Conservation (phyloP, 2,329 filamentous ascomycete genomes). For the Acarospora socialis region DNA sequence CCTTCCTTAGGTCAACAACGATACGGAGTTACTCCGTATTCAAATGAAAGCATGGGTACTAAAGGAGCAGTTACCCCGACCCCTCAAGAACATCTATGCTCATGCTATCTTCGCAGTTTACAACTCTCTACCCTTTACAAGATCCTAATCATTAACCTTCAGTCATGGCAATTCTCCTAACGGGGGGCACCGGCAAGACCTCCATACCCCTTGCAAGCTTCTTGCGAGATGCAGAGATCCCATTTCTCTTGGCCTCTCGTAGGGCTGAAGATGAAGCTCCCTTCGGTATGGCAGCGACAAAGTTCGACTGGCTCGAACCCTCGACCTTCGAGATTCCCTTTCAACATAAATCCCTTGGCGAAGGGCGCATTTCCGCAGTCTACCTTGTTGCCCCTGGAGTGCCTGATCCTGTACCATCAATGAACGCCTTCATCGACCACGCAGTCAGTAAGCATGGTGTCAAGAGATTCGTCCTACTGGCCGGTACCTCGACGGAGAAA, state of each 20-base stretch:
- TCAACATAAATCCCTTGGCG: constrained; percentile 8
- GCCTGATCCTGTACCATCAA: constrained; percentile 20
- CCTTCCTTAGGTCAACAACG: too few species aligned
- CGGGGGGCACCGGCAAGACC: constrained; percentile 34
- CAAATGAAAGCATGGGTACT: too few species aligned
- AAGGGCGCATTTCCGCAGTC: constrained; percentile 21
- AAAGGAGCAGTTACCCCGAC: too few species aligned
- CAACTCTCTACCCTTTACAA: too few species aligned
- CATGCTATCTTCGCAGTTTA: too few species aligned
- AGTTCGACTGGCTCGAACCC: constrained; percentile 34
- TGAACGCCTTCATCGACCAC: constrained; percentile 30
- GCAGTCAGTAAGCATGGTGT: constrained; percentile 23
- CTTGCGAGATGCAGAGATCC: constrained; percentile 19
- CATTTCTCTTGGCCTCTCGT: constrained; percentile 27
- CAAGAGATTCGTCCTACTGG: constrained; percentile 33
- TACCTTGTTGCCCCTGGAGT: constrained; percentile 29
- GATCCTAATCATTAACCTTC: background rate
- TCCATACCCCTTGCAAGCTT: constrained; percentile 26
- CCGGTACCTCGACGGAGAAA: constrained; percentile 24
- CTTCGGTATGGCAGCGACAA: constrained; percentile 14
- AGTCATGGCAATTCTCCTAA: constrained; percentile 24
- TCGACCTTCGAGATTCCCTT: constrained; percentile 28
- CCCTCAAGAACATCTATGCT: too few species aligned
- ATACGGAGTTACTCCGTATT: too few species aligned
- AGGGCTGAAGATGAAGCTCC: constrained; percentile 15